phyloP scores from a whole-genome alignment of 768 basidiomycete species.

The Russula olivacea region DNA sequence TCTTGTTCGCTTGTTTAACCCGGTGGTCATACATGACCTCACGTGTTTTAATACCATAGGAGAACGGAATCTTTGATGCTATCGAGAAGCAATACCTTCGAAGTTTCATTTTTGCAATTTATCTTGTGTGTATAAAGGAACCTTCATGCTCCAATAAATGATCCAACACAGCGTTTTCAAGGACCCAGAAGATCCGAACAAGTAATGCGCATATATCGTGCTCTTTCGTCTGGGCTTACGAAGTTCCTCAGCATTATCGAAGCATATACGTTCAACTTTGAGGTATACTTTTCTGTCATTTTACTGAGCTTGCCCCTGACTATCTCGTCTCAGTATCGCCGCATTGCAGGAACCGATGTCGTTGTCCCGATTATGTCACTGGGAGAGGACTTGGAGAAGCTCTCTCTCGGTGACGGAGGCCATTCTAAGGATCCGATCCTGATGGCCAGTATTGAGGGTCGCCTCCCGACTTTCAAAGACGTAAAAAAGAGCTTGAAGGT shows the following conservation, averaged over 20 bases:
- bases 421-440: slow-evolving; percentile 49
- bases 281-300: slow-evolving; percentile 27
- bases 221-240: slow-evolving; percentile 7
- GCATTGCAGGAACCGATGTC: slow-evolving; percentile 51
- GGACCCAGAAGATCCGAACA: slow-evolving; percentile 82
- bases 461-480: slow-evolving; percentile 66
- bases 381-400: slow-evolving; percentile 50
- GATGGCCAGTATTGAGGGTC: slow-evolving; percentile 53
- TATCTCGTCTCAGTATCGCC: slow-evolving; percentile 51
- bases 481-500: slow-evolving; percentile 82
- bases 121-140: slow-evolving; percentile 50
- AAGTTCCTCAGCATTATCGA: slow-evolving; percentile 60
- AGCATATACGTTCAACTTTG: slow-evolving; percentile 84
- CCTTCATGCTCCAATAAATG: background rate
- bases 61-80: slow-evolving; percentile 82
- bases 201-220: slow-evolving; percentile 45
- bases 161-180: slow-evolving; percentile 31
- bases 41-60: slow-evolving; percentile 39
- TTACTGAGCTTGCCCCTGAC: background rate
- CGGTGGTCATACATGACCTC: slow-evolving; percentile 11
- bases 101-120: slow-evolving; percentile 81
- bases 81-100: slow-evolving; percentile 78
- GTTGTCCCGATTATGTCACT: slow-evolving; percentile 70
- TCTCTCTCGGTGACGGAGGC: slow-evolving; percentile 38
- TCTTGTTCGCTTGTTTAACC: slow-evolving; percentile 44